Evolutionary conservation across 1,284 basidiomycete species (phyloP).

Genomic region (Ustilago trichophora): DNA sequence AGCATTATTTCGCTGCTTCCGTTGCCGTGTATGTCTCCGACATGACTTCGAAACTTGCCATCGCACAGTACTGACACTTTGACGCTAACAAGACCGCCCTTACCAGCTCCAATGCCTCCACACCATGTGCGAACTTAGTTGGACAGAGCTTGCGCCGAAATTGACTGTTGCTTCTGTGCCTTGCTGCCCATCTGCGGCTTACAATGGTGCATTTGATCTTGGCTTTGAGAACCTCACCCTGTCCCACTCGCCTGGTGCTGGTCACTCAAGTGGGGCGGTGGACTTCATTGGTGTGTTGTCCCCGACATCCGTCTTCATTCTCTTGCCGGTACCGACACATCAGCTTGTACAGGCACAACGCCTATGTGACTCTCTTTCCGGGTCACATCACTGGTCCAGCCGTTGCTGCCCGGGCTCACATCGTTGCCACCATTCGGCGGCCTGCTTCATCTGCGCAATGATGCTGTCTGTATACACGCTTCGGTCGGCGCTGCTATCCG

Average conservation of each 20-base stretch:
- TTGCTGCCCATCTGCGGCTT: too few relatives aligned
- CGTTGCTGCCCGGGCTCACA: too few relatives aligned
- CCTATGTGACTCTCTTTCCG: neutral
- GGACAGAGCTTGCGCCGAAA: constrained; percentile 6
- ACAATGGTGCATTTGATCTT: neutral
- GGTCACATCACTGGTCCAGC: neutral
- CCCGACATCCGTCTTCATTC: neutral
- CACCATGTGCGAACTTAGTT: neutral
- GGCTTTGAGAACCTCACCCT: too few relatives aligned
- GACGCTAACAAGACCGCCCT: too few relatives aligned
- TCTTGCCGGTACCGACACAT: neutral
- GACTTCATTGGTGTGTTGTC: neutral
- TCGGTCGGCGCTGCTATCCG: too few relatives aligned
- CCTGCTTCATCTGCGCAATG: constrained; percentile 4
- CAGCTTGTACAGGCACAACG: neutral
- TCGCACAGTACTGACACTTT: too few relatives aligned
- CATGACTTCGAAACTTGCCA: neutral
- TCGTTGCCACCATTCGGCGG: neutral
- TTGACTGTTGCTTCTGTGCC: too few relatives aligned
- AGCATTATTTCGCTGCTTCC: neutral
- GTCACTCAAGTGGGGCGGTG: too few relatives aligned
- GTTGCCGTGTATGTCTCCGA: neutral
- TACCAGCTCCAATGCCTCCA: too few relatives aligned
- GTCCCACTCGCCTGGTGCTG: too few relatives aligned
- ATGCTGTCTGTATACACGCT: neutral